A percentile compares a stretch with the other conserved stretches of the same genome.
Evolutionary conservation across 1,284 basidiomycete species (phyloP).

Genomic region (Vanrija sp.): DNA sequence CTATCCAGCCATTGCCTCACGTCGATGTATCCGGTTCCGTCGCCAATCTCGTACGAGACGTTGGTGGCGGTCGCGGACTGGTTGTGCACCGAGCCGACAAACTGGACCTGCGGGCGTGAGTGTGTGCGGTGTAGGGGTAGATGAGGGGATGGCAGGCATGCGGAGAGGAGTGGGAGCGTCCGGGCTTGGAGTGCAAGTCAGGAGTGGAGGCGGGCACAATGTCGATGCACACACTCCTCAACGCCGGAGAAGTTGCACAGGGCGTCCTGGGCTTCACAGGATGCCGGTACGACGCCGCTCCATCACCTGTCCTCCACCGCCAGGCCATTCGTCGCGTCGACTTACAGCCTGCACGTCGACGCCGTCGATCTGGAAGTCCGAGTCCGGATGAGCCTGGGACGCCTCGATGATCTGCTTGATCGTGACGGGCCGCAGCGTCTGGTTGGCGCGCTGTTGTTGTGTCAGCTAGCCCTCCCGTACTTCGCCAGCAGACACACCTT

Average conservation of each 20-base stretch:
- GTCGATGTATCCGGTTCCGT: conserved; percentile 84
- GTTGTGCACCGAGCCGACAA: conserved; percentile 77
- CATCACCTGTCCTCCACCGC: background rate
- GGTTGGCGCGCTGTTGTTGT: conserved; percentile 47
- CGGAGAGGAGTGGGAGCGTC: background rate
- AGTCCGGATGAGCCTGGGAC: conserved; percentile 76
- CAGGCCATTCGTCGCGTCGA: background rate
- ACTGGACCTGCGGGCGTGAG: conserved; percentile 48
- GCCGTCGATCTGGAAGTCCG: conserved; percentile 80
- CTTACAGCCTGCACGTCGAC: conserved; percentile 60
- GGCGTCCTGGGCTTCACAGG: too few species aligned
- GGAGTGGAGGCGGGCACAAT: too few species aligned
- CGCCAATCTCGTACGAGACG: conserved; percentile 74
- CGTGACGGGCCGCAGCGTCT: conserved; percentile 79
- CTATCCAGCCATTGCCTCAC: conserved; percentile 84
- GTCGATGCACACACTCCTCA: too few species aligned
- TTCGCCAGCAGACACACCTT: conserved; percentile 20
- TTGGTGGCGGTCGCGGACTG: conserved; percentile 74
- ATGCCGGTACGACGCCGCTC: background rate
- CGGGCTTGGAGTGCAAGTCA: too few species aligned
- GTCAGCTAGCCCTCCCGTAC: background rate
- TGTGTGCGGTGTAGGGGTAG: background rate
- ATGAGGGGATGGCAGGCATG: background rate
- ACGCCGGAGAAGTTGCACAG: too few species aligned
- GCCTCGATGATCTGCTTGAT: conserved; percentile 75